Conservation (phyloP, 768 basidiomycete genomes). For the Rhizopogon vinicolor region DNA sequence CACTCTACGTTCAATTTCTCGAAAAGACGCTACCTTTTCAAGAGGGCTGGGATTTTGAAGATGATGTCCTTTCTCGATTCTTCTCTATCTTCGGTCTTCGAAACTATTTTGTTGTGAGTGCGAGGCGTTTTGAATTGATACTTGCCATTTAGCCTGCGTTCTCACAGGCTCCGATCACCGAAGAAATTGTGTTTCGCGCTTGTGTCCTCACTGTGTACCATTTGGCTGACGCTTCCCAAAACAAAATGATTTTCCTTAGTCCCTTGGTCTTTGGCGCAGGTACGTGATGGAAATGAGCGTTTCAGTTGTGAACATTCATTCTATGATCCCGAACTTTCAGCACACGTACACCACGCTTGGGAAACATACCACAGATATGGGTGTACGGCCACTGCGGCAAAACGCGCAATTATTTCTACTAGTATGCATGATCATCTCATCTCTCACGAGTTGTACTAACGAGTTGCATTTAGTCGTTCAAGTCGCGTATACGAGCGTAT, state of each 20-base stretch:
- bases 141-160: neutral
- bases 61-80: slow-evolving; percentile 36
- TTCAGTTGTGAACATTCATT: neutral
- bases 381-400: slow-evolving; percentile 55
- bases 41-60: slow-evolving; percentile 38
- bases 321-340: slow-evolving; percentile 33
- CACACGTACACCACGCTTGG: slow-evolving; percentile 91
- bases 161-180: slow-evolving; percentile 78
- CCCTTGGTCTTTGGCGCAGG: slow-evolving; percentile 90
- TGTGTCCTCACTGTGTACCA: slow-evolving; percentile 75
- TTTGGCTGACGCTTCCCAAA: slow-evolving; percentile 52
- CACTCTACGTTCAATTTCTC: slow-evolving; percentile 57
- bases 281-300: slow-evolving; percentile 29
- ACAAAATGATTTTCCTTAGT: slow-evolving; percentile 68
- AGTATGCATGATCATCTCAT: slow-evolving; percentile 33
- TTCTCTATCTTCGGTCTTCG: slow-evolving; percentile 56
- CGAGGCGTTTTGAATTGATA: neutral
- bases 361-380: slow-evolving; percentile 80
- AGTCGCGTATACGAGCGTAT: slow-evolving; percentile 85
- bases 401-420: slow-evolving; percentile 51
- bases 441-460: neutral
- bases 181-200: slow-evolving; percentile 88
- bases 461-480: slow-evolving; percentile 63
- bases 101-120: slow-evolving; percentile 56
- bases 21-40: slow-evolving; percentile 51